These are phyloP conservation scores for Fusarium sp. DNA, from an alignment of 2,329 filamentous ascomycete genomes.

Conservation along the genomic window DNA sequence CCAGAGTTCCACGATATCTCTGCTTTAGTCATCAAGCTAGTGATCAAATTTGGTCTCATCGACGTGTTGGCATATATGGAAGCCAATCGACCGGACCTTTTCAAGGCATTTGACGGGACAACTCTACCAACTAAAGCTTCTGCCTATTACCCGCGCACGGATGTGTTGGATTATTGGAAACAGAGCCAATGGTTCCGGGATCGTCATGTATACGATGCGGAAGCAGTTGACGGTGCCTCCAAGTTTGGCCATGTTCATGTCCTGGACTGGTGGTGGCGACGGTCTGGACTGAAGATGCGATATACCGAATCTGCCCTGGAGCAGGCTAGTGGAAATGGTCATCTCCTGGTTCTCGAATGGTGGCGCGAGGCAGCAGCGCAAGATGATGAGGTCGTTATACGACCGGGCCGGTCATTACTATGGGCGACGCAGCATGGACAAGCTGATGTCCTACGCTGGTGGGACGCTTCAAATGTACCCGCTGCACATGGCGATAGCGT, in stretches of 20 bases:
- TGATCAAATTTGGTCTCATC: constrained; percentile 91
- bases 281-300: constrained; percentile 80
- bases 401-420: constrained; percentile 87
- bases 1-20: constrained; percentile 81
- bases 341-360: constrained; percentile 91
- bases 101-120: constrained; percentile 88
- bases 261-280: constrained; percentile 92
- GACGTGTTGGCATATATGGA: constrained; percentile 80
- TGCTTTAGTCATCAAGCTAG: constrained; percentile 85
- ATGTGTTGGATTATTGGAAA: constrained; percentile 93
- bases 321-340: constrained; percentile 86
- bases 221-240: constrained; percentile 90
- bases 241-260: constrained; percentile 87
- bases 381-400: constrained; percentile 73
- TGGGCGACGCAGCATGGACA: constrained; percentile 88
- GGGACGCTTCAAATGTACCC: constrained; percentile 85
- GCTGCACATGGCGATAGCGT: constrained; percentile 86
- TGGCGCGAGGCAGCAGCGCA: constrained; percentile 82
- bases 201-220: constrained; percentile 83
- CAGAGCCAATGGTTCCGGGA: constrained; percentile 85
- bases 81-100: constrained; percentile 76
- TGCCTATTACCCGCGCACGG: constrained; percentile 84
- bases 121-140: constrained; percentile 91
- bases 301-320: constrained; percentile 92
- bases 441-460: constrained; percentile 85